These are phyloP conservation scores for Kazachstania sp. DNA, from an alignment of 1,139 yeast genomes.

Conservation along the genomic window DNA sequence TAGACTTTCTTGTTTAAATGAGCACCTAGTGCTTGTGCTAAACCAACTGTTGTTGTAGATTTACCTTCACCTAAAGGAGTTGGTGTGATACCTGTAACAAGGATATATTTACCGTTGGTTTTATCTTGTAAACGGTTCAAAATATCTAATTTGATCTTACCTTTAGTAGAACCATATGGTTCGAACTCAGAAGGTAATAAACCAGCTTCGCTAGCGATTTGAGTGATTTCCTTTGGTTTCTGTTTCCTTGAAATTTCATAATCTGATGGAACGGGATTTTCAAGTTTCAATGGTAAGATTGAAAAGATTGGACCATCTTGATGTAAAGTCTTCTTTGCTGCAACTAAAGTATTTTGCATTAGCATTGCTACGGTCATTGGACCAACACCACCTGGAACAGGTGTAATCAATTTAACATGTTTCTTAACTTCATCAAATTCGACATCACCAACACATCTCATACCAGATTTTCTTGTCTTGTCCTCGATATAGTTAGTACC, in stretches of 20 bases:
- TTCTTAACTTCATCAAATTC: constrained; percentile 61
- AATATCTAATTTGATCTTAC: constrained; percentile 71
- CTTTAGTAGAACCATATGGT: constrained; percentile 87
- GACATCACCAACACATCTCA: constrained; percentile 88
- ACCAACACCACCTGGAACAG: constrained; percentile 99
- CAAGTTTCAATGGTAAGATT: constrained; percentile 57
- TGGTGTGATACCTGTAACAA: constrained; percentile 97
- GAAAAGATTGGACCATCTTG: constrained; percentile 24
- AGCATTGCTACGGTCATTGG: constrained; percentile 99
- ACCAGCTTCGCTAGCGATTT: constrained; percentile 80
- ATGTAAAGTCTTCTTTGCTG: constrained; percentile 51
- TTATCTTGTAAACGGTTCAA: constrained; percentile 63
- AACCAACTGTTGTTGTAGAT: constrained; percentile 93
- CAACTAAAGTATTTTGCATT: constrained; percentile 73
- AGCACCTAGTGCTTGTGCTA: constrained; percentile 94
- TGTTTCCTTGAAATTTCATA: constrained; percentile 88
- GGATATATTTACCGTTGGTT: constrained; percentile 77
- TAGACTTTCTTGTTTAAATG: constrained; percentile 78
- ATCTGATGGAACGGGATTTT: constrained; percentile 87
- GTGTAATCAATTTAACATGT: constrained; percentile 73
- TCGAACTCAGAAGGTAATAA: constrained; percentile 76
- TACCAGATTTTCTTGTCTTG: constrained; percentile 68
- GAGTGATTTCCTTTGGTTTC: constrained; percentile 73
- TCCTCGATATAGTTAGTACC: constrained; percentile 90
- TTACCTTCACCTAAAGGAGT: constrained; percentile 99